Evolutionary conservation across 2,329 filamentous ascomycete genomes (phyloP), one percentile per base, ranked within the genome.

Genomic region (Monosporascus sp.): DNA sequence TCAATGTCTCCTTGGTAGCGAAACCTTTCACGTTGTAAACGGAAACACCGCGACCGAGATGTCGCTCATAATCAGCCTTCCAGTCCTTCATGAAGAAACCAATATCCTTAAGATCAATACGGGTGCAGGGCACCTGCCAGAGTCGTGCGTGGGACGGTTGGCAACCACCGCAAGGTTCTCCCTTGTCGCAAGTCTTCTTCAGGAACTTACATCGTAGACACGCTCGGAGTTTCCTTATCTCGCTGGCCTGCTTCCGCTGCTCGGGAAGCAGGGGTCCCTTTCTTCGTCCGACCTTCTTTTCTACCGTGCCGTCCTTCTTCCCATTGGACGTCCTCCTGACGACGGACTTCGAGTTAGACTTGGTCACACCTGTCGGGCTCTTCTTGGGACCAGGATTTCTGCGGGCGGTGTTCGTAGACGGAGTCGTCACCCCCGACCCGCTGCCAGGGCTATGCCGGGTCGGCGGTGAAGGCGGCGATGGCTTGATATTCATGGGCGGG

Each of bases 71-170:
- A 70, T 97, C 93, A 45, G 91, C 92, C 74, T 93, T 96, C 92
- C 92, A 97, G 72, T 97, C 93, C 79, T 97, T 97, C 89, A 97
- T 94, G 78, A 97, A 97, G 73, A 95, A 96, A 44, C 85, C 89
- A 65, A 97, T 96, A 65, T 97, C 93, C 81, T 96, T 97, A 79
- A 97, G 97, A 71, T 97, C 93, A 66, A 97, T 96, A 57, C 93
- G 89, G 41, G 93, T 97, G 79, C 93, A 97, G 56, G 93, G 93
- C 45, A 97, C 93, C 74, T 97, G 92, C 93, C 93, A 97, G 50
- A 97, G 80, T 59, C 93, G 86, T 58, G 93, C 93, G 71, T 97
- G 93, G 20, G 92, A 96, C 49, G 93, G 93, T 75, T 96, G 89
- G 76, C 93, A 97, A 47, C 93, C 93, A 64, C 87, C 89, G 72